Base-by-base conservation (phyloP, 1,139 yeast species). In the Blastobotrys ciferrii region DNA sequence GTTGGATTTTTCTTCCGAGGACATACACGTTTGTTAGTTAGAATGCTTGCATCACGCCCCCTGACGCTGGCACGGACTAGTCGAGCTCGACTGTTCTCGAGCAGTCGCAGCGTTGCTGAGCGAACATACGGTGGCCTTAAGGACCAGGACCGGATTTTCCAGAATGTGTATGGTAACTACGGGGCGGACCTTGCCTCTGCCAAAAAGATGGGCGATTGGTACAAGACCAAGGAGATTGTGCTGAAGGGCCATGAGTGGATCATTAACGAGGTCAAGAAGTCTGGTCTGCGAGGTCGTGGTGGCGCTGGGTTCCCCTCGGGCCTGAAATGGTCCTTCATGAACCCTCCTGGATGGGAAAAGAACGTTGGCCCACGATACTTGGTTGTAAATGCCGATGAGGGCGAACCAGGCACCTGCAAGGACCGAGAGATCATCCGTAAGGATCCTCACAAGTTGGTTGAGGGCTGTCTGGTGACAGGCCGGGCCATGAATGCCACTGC, bases 241-340 rank as follows among this genome's bases (percentile, higher is more conserved):
- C 72, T 80, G 55, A 87, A 87, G 69, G 95, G 95, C 47, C 91
- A 87, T 67, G 79, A 80, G 54, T 87, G 95, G 95, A 85, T 86
- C 65, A 86, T 86, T 62, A 87, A 83, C 62, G 94, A 87, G 69
- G 81, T 85, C 75, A 87, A 87, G 68, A 79, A 81, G 63, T 82
- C 91, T 7, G 95, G 95, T 15, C 75, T 87, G 58, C 81, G 95
- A 69, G 95, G 95, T 50, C 82, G 95, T 71, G 95, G 95, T 53
- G 95, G 95, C 62, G 95, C 95, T 41, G 95, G 95, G 19, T 87
- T 87, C 75, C 95, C 95, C 46, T 81, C 89, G 20, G 95, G 95
- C 43, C 77, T 87, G 63, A 87, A 87, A 70, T 87, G 94, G 94
- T 84, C 94, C 15, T 87, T 87, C 65, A 87, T 87, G 95, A 87